Evolutionary conservation across 139 green algal species (phyloP), one percentile per base, ranked within the genome.

Genomic region (Trebouxia sp.): DNA sequence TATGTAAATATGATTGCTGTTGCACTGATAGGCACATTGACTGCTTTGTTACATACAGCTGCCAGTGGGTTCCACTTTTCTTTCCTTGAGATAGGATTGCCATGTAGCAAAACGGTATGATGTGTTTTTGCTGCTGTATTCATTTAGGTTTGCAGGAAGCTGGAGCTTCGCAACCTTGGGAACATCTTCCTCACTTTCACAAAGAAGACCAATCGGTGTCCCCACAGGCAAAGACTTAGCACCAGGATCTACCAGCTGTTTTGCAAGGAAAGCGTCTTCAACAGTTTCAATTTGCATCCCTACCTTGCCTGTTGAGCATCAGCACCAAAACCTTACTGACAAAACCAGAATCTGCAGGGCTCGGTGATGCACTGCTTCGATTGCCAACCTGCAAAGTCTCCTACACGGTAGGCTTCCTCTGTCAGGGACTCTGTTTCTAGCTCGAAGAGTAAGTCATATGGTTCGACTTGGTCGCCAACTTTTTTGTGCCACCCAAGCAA

Each of bases 251-350:
- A 77, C 69, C 69, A 77, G 26, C 41, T 56, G 26, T 38, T 56
- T 77, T 15, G 69, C 69, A 37, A 77, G 69, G 42, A 53, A 77
- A 26, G 26, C 69, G 35, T 77, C 69, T 22, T 77, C 69, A 28
- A 77, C n/a, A 32, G 39, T 56, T 26, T 77, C 69, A 39, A 77
- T 77, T 26, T 77, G 69, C 69, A 77, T 77, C 10, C 41, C 43
- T 22, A 53, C n/a, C 24, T 51, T 77, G 41, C 69, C 69, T 77
- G 69, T 72, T 43, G 20, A 26, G 11, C 28, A n/a, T n/a, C n/a
- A n/a, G n/a, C n/a, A n/a, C n/a, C n/a, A n/a, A n/a, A n/a, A n/a
- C n/a, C n/a, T n/a, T n/a, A n/a, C n/a, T n/a, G n/a, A n/a, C n/a
- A n/a, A n/a, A n/a, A n/a, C n/a, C n/a, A n/a, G n/a, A n/a, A n/a